A percentile compares a stretch with the other conserved stretches of the same genome.
Evolutionary conservation across 441 rosid species (phyloP).

Genomic region (Mallotus japonicus): DNA sequence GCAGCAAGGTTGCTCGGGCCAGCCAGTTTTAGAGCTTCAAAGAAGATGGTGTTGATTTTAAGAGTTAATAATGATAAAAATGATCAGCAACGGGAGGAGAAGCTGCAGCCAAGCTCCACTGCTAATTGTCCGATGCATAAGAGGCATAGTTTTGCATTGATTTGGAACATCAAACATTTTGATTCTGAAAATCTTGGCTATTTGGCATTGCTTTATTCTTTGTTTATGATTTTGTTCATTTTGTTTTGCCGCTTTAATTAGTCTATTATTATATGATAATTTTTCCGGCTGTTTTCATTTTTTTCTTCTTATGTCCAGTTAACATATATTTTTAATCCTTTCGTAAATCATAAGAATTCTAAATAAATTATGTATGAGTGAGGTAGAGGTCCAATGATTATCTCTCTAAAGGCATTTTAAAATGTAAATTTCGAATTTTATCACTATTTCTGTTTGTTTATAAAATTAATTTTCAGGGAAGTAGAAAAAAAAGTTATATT

Average conservation of each 20-base stretch:
- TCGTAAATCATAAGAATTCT: too few species aligned
- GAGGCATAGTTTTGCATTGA: too few species aligned
- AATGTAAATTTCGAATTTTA: too few species aligned
- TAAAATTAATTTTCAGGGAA: too few species aligned
- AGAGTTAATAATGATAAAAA: not conserved
- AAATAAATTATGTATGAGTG: too few species aligned
- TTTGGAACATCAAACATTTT: not conserved
- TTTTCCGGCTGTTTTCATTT: not conserved
- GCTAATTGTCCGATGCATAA: not conserved
- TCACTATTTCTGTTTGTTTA: too few species aligned
- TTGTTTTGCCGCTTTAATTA: not conserved
- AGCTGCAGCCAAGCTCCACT: not conserved
- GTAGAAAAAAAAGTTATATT: too few species aligned
- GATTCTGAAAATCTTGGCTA: not conserved
- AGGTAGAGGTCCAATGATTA: too few species aligned
- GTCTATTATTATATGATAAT: not conserved
- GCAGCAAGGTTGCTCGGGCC: constrained; percentile 6
- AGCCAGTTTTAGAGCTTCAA: not conserved
- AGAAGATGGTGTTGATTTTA: constrained; percentile 1
- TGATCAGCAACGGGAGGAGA: not conserved
- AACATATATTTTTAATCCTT: not conserved
- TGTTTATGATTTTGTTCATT: not conserved
- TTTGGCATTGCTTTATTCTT: not conserved
- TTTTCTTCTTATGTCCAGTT: too few species aligned
- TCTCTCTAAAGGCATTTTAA: too few species aligned